phyloP scores from a whole-genome alignment of 768 basidiomycete species.

The Rhodotorula paludigena region DNA sequence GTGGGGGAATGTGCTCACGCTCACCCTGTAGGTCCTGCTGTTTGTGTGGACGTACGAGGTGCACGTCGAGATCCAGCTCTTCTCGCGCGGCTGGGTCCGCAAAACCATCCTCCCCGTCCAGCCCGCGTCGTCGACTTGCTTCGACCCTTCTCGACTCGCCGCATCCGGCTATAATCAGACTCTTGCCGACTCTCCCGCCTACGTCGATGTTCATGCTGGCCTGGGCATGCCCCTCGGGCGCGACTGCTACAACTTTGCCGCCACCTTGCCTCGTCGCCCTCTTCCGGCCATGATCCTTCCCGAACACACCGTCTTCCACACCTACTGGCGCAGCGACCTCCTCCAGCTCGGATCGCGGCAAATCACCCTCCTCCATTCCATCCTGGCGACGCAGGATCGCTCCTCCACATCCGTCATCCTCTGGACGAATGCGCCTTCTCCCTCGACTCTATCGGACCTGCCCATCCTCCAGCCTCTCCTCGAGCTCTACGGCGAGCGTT shows the following conservation, averaged over 20 bases:
- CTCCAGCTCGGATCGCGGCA: slow-evolving; percentile 74
- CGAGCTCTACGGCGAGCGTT: slow-evolving; percentile 17
- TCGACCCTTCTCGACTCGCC: slow-evolving; percentile 60
- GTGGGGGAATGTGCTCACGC: not conserved
- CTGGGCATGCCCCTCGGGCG: slow-evolving; percentile 69
- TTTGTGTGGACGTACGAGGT: slow-evolving; percentile 59
- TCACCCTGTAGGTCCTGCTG: slow-evolving; percentile 49
- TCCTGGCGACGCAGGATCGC: slow-evolving; percentile 83
- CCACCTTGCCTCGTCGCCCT: slow-evolving; percentile 58
- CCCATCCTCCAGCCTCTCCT: slow-evolving; percentile 20
- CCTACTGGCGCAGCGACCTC: slow-evolving; percentile 91
- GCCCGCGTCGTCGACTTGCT: slow-evolving; percentile 66
- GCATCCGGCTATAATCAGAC: slow-evolving; percentile 57
- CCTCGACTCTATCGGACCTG: slow-evolving; percentile 46
- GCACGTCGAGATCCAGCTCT: slow-evolving; percentile 78
- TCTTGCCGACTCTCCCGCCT: slow-evolving; percentile 60
- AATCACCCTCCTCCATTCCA: slow-evolving; percentile 84
- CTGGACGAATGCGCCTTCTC: slow-evolving; percentile 82
- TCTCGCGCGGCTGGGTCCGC: slow-evolving; percentile 68
- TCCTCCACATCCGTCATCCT: slow-evolving; percentile 63
- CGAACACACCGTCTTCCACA: slow-evolving; percentile 64
- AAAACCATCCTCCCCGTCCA: slow-evolving; percentile 63
- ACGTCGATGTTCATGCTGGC: slow-evolving; percentile 72
- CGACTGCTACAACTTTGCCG: slow-evolving; percentile 90
- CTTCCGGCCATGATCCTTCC: slow-evolving; percentile 37